Conservation (phyloP, 2,329 filamentous ascomycete species). For the Scedosporium minutisporum region DNA sequence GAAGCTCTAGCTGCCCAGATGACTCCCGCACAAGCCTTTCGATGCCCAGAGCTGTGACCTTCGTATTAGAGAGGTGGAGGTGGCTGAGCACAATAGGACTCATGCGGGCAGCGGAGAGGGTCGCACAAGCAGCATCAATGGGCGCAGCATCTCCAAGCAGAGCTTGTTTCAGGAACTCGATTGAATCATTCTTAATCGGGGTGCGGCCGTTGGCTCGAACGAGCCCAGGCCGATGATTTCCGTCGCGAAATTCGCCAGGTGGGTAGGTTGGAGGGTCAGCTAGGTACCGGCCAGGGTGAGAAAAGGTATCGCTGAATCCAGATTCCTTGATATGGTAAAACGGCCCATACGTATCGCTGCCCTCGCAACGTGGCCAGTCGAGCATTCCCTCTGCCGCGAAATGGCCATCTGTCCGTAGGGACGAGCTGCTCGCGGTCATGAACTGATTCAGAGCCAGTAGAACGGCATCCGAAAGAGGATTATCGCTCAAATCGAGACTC, state of each 20-base stretch:
- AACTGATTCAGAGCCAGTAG: neutral
- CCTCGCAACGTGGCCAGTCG: conserved; percentile 15
- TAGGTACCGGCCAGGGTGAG: conserved; percentile 36
- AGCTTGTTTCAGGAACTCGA: conserved; percentile 18
- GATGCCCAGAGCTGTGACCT: conserved; percentile 33
- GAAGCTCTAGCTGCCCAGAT: conserved; percentile 38
- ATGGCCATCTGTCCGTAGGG: conserved; percentile 18
- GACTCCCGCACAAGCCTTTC: conserved; percentile 31
- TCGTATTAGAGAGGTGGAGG: conserved; percentile 41
- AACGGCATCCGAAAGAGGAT: conserved; percentile 37
- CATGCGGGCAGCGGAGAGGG: conserved; percentile 1
- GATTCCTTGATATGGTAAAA: conserved; percentile 40
- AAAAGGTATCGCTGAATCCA: conserved; percentile 30
- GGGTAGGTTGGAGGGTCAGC: conserved; percentile 37
- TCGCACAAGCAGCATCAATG: conserved; percentile 8
- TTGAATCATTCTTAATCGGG: conserved; percentile 21
- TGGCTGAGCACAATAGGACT: conserved; percentile 37
- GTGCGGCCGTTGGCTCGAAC: conserved; percentile 20
- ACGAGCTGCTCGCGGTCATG: neutral
- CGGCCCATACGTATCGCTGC: conserved; percentile 25
- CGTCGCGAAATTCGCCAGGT: neutral
- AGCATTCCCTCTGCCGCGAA: conserved; percentile 38
- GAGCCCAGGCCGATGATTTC: neutral
- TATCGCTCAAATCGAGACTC: conserved; percentile 46
- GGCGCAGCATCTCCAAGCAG: conserved; percentile 15